These are phyloP conservation scores for Coriolopsis trogii DNA, from an alignment of 1,284 basidiomycete species.

Conservation along the genomic window DNA sequence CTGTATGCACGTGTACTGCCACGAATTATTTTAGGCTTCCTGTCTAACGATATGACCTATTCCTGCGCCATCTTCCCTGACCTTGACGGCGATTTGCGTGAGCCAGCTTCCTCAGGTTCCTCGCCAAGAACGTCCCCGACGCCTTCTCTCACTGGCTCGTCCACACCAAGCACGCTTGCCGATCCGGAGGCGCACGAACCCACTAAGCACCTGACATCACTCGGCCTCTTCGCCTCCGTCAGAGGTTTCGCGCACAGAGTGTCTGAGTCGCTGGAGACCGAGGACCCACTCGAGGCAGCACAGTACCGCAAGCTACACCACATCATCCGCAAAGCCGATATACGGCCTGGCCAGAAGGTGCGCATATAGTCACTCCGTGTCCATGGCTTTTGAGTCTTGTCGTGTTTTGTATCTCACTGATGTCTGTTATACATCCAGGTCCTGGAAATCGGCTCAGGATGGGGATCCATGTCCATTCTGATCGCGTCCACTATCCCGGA, in stretches of 20 bases:
- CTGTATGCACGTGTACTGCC: neutral
- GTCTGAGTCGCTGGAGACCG: no score
- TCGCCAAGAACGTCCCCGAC: no score
- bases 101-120: neutral
- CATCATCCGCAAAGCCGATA: slow-evolving; percentile 55
- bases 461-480: slow-evolving; percentile 78
- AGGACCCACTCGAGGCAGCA: slow-evolving; percentile 64
- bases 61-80: slow-evolving; percentile 75
- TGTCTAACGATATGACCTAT: slow-evolving; percentile 83
- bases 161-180: slow-evolving; percentile 20
- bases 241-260: no score
- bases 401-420: neutral
- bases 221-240: slow-evolving; percentile 11
- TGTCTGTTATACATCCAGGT: slow-evolving; percentile 21
- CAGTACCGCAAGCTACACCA: slow-evolving; percentile 69
- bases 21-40: slow-evolving; percentile 57
- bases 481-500: slow-evolving; percentile 54
- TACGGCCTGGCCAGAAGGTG: slow-evolving; percentile 62
- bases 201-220: slow-evolving; percentile 6
- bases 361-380: slow-evolving; percentile 1
- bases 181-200: slow-evolving; percentile 11
- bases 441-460: slow-evolving; percentile 82
- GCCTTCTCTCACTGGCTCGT: slow-evolving; percentile 12
- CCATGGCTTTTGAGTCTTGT: no score
- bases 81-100: slow-evolving; percentile 60